Evolutionary conservation across 1,284 basidiomycete genomes (phyloP), one percentile per base, ranked within the genome.

Genomic region (Clitocybe nebularis): DNA sequence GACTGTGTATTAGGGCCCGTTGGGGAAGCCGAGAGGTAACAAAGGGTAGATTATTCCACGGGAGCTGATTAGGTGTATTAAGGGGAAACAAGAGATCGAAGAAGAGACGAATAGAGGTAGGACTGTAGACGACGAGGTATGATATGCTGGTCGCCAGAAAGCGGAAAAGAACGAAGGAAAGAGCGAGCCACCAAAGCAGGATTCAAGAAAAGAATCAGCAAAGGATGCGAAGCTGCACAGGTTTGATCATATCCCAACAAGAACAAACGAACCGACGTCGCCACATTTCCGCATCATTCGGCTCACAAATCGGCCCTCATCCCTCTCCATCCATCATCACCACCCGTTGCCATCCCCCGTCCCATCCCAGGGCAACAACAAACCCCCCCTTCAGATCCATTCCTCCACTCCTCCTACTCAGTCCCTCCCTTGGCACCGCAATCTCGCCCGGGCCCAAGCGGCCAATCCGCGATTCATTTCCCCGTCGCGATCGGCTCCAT

Each of bases 231-330:
- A 19, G n/a, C n/a, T 29, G 47, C 48, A 51, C 50, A 49, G 50
- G 45, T 49, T 51, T 51, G 43, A 51, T 51, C 47, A 42, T 7
- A 43, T 34, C 47, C 40, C 34, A 39, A 38, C 24, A 37, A 14
- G 21, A 17, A 34, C 37, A 36, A 43, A 34, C 33, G 43, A 43
- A n/a, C n/a, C n/a, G n/a, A n/a, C n/a, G n/a, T n/a, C n/a, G n/a
- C n/a, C n/a, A n/a, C n/a, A n/a, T n/a, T n/a, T n/a, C 37, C 37
- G 28, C 44, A 48, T 46, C 46, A 46, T 28, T 41, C 49, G 49
- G 37, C 43, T 44, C n/a, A n/a, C n/a, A 41, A 16, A 29, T 38
- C 43, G 42, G 42, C 32, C n/a, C 8, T 33, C 21, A 22, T 32
- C 8, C 11, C 29, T 42, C 30, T 25, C 36, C 36, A 43, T 43